Conservation (phyloP, 192 early-diverging fungal species). For the Coemansia sp. region DNA sequence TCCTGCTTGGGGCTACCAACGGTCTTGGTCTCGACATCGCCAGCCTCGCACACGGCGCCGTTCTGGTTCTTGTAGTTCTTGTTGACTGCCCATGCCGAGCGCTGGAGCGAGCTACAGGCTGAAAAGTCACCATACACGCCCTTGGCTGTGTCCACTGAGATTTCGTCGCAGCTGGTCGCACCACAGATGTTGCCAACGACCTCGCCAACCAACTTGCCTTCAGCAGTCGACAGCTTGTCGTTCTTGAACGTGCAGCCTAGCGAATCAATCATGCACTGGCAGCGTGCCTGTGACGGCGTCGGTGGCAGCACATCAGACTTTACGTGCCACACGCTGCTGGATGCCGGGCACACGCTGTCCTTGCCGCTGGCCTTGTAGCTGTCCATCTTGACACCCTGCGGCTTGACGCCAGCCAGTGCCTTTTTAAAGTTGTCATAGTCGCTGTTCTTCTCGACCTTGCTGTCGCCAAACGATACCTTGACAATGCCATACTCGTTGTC, state of each 20-base stretch:
- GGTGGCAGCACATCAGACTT: constrained; percentile 58
- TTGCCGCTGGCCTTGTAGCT: constrained; percentile 46
- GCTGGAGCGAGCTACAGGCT: constrained; percentile 39
- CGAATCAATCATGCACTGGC: constrained; percentile 65
- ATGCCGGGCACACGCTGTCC: constrained; percentile 57
- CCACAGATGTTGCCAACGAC: constrained; percentile 35
- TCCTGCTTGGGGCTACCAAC: constrained; percentile 37
- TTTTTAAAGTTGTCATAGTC: constrained; percentile 65
- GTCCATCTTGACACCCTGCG: constrained; percentile 61
- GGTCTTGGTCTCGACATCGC: constrained; percentile 31
- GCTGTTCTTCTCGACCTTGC: constrained; percentile 42
- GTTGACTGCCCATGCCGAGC: constrained; percentile 45
- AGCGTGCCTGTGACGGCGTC: constrained; percentile 62
- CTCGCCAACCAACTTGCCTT: constrained; percentile 28
- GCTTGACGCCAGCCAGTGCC: constrained; percentile 47
- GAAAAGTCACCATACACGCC: constrained; percentile 49
- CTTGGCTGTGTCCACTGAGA: constrained; percentile 40
- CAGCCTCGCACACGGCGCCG: constrained; percentile 34
- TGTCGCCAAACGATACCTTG: constrained; percentile 54
- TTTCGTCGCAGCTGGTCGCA: constrained; percentile 36
- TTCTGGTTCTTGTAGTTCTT: constrained; percentile 44
- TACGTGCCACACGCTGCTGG: constrained; percentile 57
- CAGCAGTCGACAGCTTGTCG: constrained; percentile 22
- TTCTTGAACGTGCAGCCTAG: constrained; percentile 56
- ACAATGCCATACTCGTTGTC: constrained; percentile 73